A percentile compares a stretch with the other conserved stretches of the same genome.
phyloP scores from a whole-genome alignment of 345 rosid species.

The Aquilaria sinensis region DNA sequence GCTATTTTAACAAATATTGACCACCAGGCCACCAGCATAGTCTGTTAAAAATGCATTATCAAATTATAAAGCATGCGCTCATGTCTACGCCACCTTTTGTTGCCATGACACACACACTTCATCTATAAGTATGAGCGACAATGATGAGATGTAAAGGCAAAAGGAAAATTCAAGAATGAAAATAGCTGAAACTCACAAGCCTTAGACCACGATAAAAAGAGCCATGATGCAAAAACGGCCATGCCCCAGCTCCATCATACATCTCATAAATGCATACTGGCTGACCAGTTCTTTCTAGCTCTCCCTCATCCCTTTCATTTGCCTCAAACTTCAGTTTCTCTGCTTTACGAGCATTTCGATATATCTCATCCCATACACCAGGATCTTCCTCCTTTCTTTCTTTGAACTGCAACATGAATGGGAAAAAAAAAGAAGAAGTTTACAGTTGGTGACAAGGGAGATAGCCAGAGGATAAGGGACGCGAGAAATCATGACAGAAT shows the following conservation, averaged over 20 bases:
- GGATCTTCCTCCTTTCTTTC: constrained; percentile 73
- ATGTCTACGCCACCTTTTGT: no score
- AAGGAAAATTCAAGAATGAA: no score
- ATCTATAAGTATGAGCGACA: no score
- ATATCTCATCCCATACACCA: constrained; percentile 84
- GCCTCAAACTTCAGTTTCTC: constrained; percentile 83
- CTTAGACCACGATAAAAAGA: constrained; percentile 92
- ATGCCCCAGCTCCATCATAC: constrained; percentile 82
- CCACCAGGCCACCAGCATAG: no score
- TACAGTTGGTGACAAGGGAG: constrained; percentile 8
- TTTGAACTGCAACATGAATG: constrained; percentile 52
- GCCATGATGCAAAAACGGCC: constrained; percentile 96
- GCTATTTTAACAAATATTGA: no score
- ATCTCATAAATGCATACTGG: constrained; percentile 92
- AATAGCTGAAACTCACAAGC: constrained; percentile 59
- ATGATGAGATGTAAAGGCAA: no score
- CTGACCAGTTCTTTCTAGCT: constrained; percentile 96
- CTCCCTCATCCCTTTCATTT: constrained; percentile 98
- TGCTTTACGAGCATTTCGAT: constrained; percentile 80
- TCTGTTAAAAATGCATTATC: no score
- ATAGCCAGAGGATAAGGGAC: no score
- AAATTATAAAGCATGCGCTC: no score
- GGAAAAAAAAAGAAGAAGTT: constrained; percentile 13
- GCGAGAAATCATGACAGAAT: background rate
- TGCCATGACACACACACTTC: no score